phyloP scores from a whole-genome alignment of 202 grass and related monocot genomes.

The Setaria italica region DNA sequence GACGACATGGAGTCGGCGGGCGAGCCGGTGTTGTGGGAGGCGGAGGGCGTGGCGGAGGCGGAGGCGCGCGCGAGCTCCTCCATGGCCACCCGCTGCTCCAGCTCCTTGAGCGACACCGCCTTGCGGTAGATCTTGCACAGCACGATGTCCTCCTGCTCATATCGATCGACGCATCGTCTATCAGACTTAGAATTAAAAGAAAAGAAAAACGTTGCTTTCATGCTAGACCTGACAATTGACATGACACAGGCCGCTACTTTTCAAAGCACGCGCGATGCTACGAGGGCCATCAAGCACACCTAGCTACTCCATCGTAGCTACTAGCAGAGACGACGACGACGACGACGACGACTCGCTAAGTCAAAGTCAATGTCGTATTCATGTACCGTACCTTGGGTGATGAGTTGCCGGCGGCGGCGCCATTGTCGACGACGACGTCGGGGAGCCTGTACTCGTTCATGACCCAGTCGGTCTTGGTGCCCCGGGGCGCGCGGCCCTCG shows the following conservation, averaged over 20 bases:
- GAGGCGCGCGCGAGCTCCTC: constrained; percentile 54
- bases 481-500: constrained; percentile 73
- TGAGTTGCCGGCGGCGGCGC: neutral
- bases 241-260: neutral
- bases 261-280: constrained; percentile 24
- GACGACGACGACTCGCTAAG: neutral
- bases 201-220: neutral
- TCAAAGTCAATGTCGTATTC: constrained; percentile 11
- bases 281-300: neutral
- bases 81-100: constrained; percentile 92
- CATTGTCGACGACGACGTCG: constrained; percentile 40
- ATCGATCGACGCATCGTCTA: neutral
- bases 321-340: neutral
- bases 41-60: constrained; percentile 14
- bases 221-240: neutral
- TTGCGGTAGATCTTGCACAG: constrained; percentile 95
- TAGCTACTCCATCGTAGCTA: no score
- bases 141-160: constrained; percentile 69
- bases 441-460: constrained; percentile 99
- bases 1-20: constrained; percentile 58
- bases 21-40: constrained; percentile 54
- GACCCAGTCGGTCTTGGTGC: constrained; percentile 91
- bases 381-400: constrained; percentile 39
- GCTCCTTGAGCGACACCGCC: constrained; percentile 82
- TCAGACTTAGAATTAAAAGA: no score